Percentiles rank a stretch among this genome's conserved stretches.
These are phyloP conservation scores for Aplosporella prunicola DNA, from an alignment of 2,329 filamentous ascomycete species.

Conservation along the genomic window DNA sequence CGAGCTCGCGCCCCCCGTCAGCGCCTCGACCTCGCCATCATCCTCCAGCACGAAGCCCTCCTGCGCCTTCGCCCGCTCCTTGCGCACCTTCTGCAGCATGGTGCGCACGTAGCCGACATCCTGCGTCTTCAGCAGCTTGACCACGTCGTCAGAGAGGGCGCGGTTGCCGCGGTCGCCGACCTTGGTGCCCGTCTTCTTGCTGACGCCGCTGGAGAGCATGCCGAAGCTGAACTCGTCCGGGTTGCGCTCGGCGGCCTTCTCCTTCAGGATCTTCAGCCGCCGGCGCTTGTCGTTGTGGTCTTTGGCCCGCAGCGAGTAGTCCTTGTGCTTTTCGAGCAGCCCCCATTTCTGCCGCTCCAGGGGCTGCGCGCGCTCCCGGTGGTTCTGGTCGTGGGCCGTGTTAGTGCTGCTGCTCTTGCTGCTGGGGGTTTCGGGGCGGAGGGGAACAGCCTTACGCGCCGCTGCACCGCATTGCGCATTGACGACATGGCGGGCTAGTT, in stretches of 20 bases:
- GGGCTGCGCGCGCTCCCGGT: conserved; percentile 84
- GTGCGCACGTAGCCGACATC: conserved; percentile 53
- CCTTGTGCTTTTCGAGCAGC: conserved; percentile 91
- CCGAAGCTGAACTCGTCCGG: conserved; percentile 59
- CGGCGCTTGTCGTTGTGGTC: conserved; percentile 55
- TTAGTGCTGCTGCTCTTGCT: background rate
- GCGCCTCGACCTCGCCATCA: conserved; percentile 35
- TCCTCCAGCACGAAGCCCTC: conserved; percentile 25
- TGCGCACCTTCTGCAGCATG: conserved; percentile 45
- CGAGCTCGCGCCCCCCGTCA: conserved; percentile 26
- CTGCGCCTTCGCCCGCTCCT: conserved; percentile 44
- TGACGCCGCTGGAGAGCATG: conserved; percentile 47
- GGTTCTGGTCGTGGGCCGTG: conserved; percentile 59
- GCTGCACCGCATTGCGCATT: conserved; percentile 23
- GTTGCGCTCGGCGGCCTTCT: conserved; percentile 52
- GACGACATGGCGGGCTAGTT: conserved; percentile 11
- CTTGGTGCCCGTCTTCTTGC: conserved; percentile 34
- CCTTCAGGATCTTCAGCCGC: conserved; percentile 48
- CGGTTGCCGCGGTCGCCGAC: conserved; percentile 38
- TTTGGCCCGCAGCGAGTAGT: conserved; percentile 55
- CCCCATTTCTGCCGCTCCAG: conserved; percentile 76
- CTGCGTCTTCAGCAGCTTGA: conserved; percentile 56
- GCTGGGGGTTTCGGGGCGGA: background rate
- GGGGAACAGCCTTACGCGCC: conserved; percentile 11
- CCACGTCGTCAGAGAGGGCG: conserved; percentile 45